These are phyloP conservation scores for Aspergillus hortae DNA, from an alignment of 2,329 filamentous ascomycete species.

Conservation along the genomic window DNA sequence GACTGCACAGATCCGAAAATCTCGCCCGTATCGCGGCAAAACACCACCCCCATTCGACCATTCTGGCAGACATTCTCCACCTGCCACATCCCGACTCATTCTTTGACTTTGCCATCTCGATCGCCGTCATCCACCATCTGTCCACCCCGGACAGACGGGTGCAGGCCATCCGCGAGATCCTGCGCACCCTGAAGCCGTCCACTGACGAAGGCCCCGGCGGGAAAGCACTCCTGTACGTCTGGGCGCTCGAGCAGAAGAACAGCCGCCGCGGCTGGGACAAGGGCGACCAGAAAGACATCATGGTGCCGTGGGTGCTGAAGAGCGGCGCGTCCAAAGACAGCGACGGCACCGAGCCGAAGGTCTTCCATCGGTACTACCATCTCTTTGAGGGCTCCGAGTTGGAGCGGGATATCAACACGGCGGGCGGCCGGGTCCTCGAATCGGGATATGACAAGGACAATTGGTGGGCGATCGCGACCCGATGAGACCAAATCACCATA, in stretches of 20 bases:
- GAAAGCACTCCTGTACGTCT: slow-evolving; percentile 79
- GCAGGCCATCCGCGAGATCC: slow-evolving; percentile 67
- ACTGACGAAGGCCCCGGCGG: slow-evolving; percentile 45
- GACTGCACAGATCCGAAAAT: slow-evolving; percentile 50
- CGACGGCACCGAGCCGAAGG: slow-evolving; percentile 10
- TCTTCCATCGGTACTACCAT: slow-evolving; percentile 88
- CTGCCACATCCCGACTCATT: slow-evolving; percentile 66
- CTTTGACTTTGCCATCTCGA: slow-evolving; percentile 88
- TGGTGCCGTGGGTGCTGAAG: slow-evolving; percentile 89
- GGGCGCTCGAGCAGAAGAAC: slow-evolving; percentile 87
- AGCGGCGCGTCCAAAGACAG: slow-evolving; percentile 44
- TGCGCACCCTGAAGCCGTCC: slow-evolving; percentile 57
- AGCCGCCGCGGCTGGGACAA: slow-evolving; percentile 88
- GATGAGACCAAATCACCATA: slow-evolving; percentile 20
- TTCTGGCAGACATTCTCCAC: slow-evolving; percentile 78
- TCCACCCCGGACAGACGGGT: slow-evolving; percentile 71
- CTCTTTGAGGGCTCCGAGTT: slow-evolving; percentile 84
- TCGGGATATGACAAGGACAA: slow-evolving; percentile 95
- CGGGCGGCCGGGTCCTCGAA: slow-evolving; percentile 71
- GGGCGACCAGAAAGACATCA: slow-evolving; percentile 78
- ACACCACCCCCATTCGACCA: slow-evolving; percentile 60
- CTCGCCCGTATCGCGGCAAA: slow-evolving; percentile 56
- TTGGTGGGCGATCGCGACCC: slow-evolving; percentile 80
- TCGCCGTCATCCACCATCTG: slow-evolving; percentile 91
- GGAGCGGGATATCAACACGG: slow-evolving; percentile 70